These are phyloP conservation scores for Saturnispora sanitii DNA, from an alignment of 805 yeast species.

Conservation along the genomic window DNA sequence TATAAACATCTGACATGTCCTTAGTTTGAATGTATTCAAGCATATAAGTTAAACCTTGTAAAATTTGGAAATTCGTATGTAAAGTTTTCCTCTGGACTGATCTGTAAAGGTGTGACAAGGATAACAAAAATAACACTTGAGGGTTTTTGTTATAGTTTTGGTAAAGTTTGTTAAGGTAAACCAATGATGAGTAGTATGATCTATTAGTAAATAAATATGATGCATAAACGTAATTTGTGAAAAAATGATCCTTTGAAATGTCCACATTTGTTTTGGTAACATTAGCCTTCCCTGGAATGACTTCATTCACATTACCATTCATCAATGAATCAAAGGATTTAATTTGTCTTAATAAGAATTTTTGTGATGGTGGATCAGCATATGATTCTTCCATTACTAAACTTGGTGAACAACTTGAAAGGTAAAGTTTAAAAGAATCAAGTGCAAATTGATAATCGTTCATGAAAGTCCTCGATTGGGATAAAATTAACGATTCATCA, in stretches of 20 bases:
- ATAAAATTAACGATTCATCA: constrained; percentile 46
- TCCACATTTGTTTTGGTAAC: constrained; percentile 46
- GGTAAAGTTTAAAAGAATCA: constrained; percentile 52
- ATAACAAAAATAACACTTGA: constrained; percentile 62
- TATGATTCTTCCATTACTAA: constrained; percentile 26
- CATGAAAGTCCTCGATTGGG: constrained; percentile 52
- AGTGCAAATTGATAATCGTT: constrained; percentile 70
- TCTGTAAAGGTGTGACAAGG: constrained; percentile 75
- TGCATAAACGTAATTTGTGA: constrained; percentile 59
- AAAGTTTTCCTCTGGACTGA: constrained; percentile 85
- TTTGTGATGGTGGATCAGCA: constrained; percentile 77
- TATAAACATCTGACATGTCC: constrained; percentile 32
- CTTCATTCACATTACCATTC: constrained; percentile 23
- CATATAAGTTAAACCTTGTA: constrained; percentile 78
- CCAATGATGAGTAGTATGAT: constrained; percentile 74
- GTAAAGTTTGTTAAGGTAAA: constrained; percentile 65
- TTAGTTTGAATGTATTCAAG: constrained; percentile 52
- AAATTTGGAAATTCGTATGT: constrained; percentile 75
- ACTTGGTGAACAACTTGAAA: constrained; percentile 37
- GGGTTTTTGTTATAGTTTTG: constrained; percentile 65
- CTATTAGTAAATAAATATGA: constrained; percentile 71
- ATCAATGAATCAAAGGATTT: constrained; percentile 77
- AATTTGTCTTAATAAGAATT: constrained; percentile 78
- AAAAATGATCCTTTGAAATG: constrained; percentile 47
- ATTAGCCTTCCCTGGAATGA: constrained; percentile 72